Base-by-base conservation (phyloP, 169 alveolate genomes). In the Babesia ovata region DNA sequence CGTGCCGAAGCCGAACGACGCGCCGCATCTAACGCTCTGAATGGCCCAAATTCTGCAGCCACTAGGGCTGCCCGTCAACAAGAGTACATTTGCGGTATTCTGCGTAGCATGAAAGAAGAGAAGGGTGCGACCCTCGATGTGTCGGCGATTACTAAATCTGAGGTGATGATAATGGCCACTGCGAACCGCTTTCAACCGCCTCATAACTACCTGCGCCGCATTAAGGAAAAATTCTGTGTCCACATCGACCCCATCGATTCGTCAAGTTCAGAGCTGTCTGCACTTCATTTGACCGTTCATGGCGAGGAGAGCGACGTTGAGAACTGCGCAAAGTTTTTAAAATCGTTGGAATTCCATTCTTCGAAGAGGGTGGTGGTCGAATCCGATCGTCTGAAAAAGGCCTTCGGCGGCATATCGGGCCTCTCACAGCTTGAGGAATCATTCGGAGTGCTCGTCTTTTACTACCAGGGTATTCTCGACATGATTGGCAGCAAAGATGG, bases 181-280 rank as follows among this genome's bases (percentile, higher is more conserved):
- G 70, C 82, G 12, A 16, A 79, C 49, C 49, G 84, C n/a, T 79
- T 79, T 63, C 83, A 69, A 11, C 84, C 75, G 6, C 87, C 87
- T 13, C 71, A 63, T 28, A 79, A 56, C 58, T 79, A 69, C 36
- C 16, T 79, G 33, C 73, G 56, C 61, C 78, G 79, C 28, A 50
- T 79, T 12, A 79, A 71, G 45, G 75, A 71, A 62, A 57, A 49
- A 46, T 79, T 79, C 53, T 52, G 33, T 65, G 83, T 71, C 21
- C 69, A 63, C 48, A 79, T 71, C 39, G 87, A 79, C 65, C 50
- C 26, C 21, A 26, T 52, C 4, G 66, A 50, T 10, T n/a, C 65
- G 3, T 21, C 17, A 10, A 26, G 76, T 36, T 22, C 63, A 10
- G 76, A 52, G 10, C 21, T 67, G 9, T 13, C 66, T 12, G 76